Evolutionary conservation across 768 basidiomycete genomes (phyloP).

Genomic region (Tulasnella sp.): DNA sequence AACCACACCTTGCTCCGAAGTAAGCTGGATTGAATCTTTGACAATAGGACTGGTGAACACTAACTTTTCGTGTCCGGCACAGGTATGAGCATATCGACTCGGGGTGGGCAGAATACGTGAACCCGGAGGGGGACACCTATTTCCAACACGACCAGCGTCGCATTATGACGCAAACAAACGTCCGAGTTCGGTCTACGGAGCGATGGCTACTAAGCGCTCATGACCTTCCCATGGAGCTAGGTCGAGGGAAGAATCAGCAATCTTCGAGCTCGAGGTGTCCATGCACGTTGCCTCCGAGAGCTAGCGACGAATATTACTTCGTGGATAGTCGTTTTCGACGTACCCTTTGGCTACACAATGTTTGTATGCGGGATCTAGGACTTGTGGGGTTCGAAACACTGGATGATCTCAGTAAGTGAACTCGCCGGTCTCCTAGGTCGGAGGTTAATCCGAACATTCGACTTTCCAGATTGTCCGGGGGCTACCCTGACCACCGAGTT

Average conservation of each 20-base stretch:
- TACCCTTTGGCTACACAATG: slow-evolving; percentile 1
- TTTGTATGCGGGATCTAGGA: background rate
- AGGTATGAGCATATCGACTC: background rate
- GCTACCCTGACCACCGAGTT: background rate
- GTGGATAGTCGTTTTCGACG: background rate
- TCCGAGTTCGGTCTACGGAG: background rate
- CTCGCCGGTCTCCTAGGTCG: background rate
- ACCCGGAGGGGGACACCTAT: background rate
- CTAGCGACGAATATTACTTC: background rate
- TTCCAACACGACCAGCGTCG: background rate
- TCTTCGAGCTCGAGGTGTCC: background rate
- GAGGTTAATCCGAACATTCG: background rate
- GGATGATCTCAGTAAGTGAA: background rate
- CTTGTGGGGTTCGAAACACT: background rate
- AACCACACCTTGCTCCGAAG: background rate
- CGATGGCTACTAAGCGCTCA: background rate
- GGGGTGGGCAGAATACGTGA: background rate
- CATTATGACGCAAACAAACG: background rate
- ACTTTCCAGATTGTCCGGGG: background rate
- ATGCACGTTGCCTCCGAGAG: background rate
- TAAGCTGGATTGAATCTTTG: background rate
- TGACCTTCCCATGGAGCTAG: background rate
- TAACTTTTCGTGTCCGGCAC: background rate
- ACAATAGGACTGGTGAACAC: background rate
- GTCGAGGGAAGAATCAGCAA: background rate